A percentile compares a stretch with the other conserved stretches of the same genome.
Evolutionary conservation across 148 eudicot genomes (phyloP).

Genomic region (Vaccinium vitisidaea): DNA sequence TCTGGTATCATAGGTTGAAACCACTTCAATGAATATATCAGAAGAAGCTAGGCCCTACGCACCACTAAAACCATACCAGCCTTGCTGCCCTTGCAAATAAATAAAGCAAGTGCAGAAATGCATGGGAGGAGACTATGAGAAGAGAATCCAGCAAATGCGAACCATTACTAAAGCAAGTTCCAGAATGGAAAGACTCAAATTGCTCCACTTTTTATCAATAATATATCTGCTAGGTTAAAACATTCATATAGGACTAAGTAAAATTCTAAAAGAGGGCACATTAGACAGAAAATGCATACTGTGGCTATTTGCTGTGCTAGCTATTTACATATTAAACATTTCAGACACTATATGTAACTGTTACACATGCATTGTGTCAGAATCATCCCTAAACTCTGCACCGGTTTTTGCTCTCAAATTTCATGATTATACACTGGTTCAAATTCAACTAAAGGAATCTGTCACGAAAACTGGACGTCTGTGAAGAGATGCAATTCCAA

Average conservation of each 20-base stretch:
- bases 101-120: background rate
- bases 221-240: background rate
- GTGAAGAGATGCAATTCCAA: background rate
- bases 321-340: background rate
- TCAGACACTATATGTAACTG: background rate
- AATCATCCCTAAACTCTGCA: background rate
- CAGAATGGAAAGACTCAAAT: background rate
- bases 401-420: background rate
- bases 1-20: background rate
- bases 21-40: background rate
- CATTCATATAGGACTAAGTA: too few species aligned
- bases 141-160: background rate
- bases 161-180: background rate
- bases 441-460: background rate
- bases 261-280: background rate
- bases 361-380: background rate
- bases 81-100: background rate
- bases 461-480: background rate
- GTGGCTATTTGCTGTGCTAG: background rate
- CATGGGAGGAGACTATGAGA: background rate
- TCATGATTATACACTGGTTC: background rate
- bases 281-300: background rate
- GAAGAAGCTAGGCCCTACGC: background rate
- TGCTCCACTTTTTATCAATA: background rate
- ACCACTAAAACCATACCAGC: background rate